Conservation (phyloP, 1,284 basidiomycete species). For the Pyrrhoderma lamaoense region DNA sequence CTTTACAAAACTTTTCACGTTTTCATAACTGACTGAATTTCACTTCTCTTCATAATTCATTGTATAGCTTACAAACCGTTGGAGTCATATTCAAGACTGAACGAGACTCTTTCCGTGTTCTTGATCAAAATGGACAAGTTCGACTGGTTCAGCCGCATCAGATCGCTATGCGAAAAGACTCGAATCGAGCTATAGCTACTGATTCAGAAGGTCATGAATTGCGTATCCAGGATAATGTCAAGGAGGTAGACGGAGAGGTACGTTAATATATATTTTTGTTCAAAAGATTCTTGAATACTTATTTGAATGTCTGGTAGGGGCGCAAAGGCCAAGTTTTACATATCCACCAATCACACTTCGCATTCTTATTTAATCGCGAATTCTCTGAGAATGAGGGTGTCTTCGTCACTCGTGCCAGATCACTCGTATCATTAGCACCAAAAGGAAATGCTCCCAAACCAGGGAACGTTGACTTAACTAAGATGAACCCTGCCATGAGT, state of each 20-base stretch:
- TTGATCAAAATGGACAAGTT: conserved; percentile 90
- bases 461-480: conserved; percentile 74
- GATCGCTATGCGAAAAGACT: conserved; percentile 87
- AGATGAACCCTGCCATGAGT: conserved; percentile 86
- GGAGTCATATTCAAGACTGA: conserved; percentile 98
- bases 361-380: conserved; percentile 92
- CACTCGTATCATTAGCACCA: conserved; percentile 78
- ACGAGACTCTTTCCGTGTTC: conserved; percentile 88
- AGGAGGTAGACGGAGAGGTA: conserved; percentile 89
- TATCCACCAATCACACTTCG: conserved; percentile 91
- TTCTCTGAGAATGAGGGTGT: conserved; percentile 88
- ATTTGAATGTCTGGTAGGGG: conserved; percentile 34
- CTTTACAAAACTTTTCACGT: background rate
- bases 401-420: conserved; percentile 81
- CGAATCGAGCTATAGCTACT: conserved; percentile 78
- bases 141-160: conserved; percentile 91
- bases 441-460: conserved; percentile 65
- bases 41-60: too few relatives aligned
- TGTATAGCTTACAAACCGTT: conserved; percentile 74
- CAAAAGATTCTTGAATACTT: background rate
- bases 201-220: conserved; percentile 85
- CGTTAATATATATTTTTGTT: conserved; percentile 27
- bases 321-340: conserved; percentile 94
- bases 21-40: too few relatives aligned
- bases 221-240: conserved; percentile 85